Percentiles rank a stretch among this genome's conserved stretches.
These are phyloP conservation scores for Lagenidium sp. DNA, from an alignment of 352 stramenopile species.

Conservation along the genomic window DNA sequence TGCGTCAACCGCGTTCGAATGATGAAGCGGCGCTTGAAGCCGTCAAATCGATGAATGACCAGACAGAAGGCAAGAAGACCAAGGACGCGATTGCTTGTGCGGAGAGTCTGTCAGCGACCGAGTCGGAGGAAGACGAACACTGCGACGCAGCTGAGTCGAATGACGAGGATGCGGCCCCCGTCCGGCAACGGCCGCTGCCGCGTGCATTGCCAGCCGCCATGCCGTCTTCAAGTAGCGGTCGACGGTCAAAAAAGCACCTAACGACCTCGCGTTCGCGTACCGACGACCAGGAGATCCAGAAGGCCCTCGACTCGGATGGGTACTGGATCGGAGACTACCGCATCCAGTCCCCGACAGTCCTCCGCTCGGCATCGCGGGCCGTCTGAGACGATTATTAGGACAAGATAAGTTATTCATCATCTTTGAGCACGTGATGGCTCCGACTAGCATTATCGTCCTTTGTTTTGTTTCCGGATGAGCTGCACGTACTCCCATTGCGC, in stretches of 20 bases:
- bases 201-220: no score
- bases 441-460: no score
- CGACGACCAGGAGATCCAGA: slow-evolving; percentile 35
- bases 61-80: no score
- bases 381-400: not conserved
- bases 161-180: not conserved
- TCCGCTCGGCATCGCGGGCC: slow-evolving; percentile 4
- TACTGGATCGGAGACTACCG: slow-evolving; percentile 77
- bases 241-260: not conserved
- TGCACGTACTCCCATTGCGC: slow-evolving; percentile 34
- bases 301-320: slow-evolving; percentile 49
- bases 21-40: not conserved
- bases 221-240: not conserved
- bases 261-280: not conserved
- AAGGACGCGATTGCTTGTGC: no score
- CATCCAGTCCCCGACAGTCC: slow-evolving; percentile 28
- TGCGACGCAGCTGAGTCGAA: not conserved
- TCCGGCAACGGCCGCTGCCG: no score
- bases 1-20: not conserved
- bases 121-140: slow-evolving; percentile 32
- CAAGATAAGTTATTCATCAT: no score
- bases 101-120: slow-evolving; percentile 45
- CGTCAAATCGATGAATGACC: no score
- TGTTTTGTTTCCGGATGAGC: slow-evolving; percentile 13
- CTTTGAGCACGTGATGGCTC: no score